phyloP scores from a whole-genome alignment of 257 asterid genomes.

The Vinca minor region DNA sequence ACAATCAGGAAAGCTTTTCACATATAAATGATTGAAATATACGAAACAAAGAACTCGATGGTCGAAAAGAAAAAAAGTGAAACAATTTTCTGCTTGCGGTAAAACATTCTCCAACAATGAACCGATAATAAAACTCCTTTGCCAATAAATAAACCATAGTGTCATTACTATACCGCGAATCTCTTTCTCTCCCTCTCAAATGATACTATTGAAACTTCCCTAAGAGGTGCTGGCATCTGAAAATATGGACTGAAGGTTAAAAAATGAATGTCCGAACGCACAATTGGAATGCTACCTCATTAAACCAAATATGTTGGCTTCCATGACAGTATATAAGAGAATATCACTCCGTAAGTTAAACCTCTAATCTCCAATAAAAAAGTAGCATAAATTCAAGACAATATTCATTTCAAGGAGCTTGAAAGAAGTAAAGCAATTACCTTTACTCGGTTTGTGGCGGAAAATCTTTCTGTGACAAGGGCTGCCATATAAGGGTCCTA shows the following conservation, averaged over 20 bases:
- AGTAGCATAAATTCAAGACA: background rate
- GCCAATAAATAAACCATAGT: too few relatives aligned
- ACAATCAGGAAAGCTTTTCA: background rate
- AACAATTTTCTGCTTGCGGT: background rate
- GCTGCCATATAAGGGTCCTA: constrained; percentile 92
- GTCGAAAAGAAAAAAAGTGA: background rate
- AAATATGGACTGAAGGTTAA: too few relatives aligned
- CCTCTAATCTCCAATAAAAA: background rate
- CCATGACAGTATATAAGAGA: too few relatives aligned
- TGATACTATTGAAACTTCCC: too few relatives aligned
- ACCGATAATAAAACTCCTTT: background rate
- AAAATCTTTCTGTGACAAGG: constrained; percentile 73
- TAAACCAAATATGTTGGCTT: background rate
- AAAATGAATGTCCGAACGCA: too few relatives aligned
- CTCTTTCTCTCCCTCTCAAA: too few relatives aligned
- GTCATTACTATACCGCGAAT: too few relatives aligned
- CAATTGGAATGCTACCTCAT: too few relatives aligned
- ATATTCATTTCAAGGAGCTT: background rate
- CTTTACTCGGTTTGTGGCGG: constrained; percentile 46
- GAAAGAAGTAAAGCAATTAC: constrained; percentile 27
- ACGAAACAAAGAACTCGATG: background rate
- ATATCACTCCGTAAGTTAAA: background rate
- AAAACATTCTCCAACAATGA: background rate
- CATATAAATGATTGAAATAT: too few relatives aligned
- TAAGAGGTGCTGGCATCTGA: too few relatives aligned